phyloP scores from a whole-genome alignment of 2,329 filamentous ascomycete genomes.

The Phymatotrichopsis omnivora region DNA sequence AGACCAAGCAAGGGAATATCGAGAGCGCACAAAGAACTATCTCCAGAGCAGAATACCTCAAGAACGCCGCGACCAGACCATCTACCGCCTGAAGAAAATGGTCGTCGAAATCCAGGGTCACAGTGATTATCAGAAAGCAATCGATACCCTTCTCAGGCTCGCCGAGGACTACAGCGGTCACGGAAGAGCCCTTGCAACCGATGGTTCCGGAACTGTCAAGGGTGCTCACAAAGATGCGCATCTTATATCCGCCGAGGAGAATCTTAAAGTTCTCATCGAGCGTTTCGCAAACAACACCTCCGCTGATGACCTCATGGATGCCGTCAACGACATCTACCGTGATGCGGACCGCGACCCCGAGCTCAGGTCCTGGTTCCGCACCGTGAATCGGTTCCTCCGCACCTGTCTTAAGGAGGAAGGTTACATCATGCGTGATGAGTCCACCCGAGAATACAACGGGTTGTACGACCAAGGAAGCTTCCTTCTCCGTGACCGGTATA shows the following conservation, averaged over 20 bases:
- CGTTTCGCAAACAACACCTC: constrained; percentile 94
- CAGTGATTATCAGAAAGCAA: constrained; percentile 83
- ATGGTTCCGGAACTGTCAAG: constrained; percentile 59
- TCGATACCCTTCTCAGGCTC: constrained; percentile 72
- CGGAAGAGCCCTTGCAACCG: constrained; percentile 52
- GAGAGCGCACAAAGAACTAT: constrained; percentile 56
- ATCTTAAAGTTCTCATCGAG: constrained; percentile 78
- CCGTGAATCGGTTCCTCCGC: constrained; percentile 66
- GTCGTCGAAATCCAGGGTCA: constrained; percentile 93
- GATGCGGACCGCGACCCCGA: constrained; percentile 81
- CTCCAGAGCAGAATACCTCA: constrained; percentile 77
- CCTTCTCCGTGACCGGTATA: constrained; percentile 81
- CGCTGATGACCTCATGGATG: constrained; percentile 70
- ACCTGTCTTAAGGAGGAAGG: constrained; percentile 80
- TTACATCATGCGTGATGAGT: constrained; percentile 73
- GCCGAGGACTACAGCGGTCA: constrained; percentile 79
- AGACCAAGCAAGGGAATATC: constrained; percentile 42
- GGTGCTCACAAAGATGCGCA: constrained; percentile 55
- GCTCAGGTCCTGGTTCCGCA: constrained; percentile 80
- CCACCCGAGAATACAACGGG: constrained; percentile 69
- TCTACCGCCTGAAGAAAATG: constrained; percentile 97
- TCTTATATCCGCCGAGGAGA: constrained; percentile 62
- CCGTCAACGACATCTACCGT: constrained; percentile 73
- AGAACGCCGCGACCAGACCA: constrained; percentile 83
- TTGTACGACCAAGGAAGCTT: constrained; percentile 79